Evolutionary conservation across 305 asterid genomes (phyloP).

Genomic region (Fraxinus latifolia): DNA sequence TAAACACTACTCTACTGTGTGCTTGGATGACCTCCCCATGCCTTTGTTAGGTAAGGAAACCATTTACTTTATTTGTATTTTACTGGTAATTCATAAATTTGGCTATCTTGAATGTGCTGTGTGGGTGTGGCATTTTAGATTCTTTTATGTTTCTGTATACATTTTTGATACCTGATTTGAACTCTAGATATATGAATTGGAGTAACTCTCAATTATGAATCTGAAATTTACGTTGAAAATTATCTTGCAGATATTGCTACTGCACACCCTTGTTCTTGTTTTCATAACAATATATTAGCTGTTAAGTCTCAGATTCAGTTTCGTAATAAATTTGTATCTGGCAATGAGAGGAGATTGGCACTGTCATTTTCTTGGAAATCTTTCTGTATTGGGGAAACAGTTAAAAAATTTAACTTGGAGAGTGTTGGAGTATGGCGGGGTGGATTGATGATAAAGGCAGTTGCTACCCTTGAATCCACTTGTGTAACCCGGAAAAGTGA

Average conservation of each 20-base stretch:
- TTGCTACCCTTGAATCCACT: constrained; percentile 59
- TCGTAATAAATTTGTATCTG: constrained; percentile 29
- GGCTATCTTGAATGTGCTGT: not conserved
- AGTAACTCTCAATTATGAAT: not conserved
- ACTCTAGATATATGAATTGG: constrained; percentile 2
- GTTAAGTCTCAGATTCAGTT: constrained; percentile 39
- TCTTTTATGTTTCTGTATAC: not conserved
- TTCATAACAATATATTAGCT: constrained; percentile 42
- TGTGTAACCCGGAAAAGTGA: constrained; percentile 29
- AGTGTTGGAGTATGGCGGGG: constrained; percentile 36
- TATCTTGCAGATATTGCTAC: constrained; percentile 76
- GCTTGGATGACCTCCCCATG: constrained; percentile 44
- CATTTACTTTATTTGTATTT: not conserved
- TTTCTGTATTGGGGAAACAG: constrained; percentile 31
- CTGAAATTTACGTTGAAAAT: not conserved
- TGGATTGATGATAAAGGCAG: constrained; percentile 56
- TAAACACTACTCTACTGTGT: constrained; percentile 1
- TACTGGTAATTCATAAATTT: not conserved
- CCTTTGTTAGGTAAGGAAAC: constrained; percentile 38
- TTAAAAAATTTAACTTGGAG: constrained; percentile 31
- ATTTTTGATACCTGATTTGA: not conserved
- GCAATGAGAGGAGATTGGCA: constrained; percentile 45
- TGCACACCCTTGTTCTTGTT: constrained; percentile 71
- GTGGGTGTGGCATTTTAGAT: not conserved
- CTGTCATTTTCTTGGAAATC: constrained; percentile 40